Evolutionary conservation across 2,329 filamentous ascomycete genomes (phyloP), one percentile per base, ranked within the genome.

Genomic region (Phialophora macrospora): DNA sequence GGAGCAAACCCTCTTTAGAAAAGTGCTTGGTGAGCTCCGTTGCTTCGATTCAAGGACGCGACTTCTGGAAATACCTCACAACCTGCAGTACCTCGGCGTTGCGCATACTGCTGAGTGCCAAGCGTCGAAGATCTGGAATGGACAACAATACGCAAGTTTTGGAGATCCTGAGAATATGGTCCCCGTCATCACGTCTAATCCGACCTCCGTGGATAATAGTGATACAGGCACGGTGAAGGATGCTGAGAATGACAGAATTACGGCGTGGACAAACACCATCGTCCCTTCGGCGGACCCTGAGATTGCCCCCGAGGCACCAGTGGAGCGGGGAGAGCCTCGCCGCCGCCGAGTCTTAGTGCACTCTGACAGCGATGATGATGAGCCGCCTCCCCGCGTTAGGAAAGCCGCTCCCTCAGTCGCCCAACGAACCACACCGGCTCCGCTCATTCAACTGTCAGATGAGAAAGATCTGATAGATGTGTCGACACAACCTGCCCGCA

Each of bases 61-160:
- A 6, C 28, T 62, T 9, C 62, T 63, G 34, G 26, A 62, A 22
- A 44, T 62, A 32, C 68, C 64, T 55, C 20, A 28, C 9, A 65
- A 63, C 55, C 56, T 69, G 32, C 46, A 48, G n/a, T 32, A 28
- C 6, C 34, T 48, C 22, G 61, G 30, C 30, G 32, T 63, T 14
- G 41, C 26, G 4, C 61, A 70, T 8, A 72, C 66, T 12, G 63
- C 60, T 14, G 68, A 71, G 20, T 62, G 72, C 26, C 73, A 70
- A 14, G 62, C 62, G 11, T 75, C 76, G 5, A 73, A 69, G 9
- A 64, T 77, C 17, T 79, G 77, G 77, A 68, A 68, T 26, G 68
- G 73, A 58, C 75, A 73, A 59, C 70, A 68, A 8, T 78, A 76
- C 59, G 64, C 70, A 26, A 72, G 73, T 56, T 67, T 78, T n/a